These are phyloP conservation scores for Dioszegia hungarica DNA, from an alignment of 768 basidiomycete species.

Conservation along the genomic window DNA sequence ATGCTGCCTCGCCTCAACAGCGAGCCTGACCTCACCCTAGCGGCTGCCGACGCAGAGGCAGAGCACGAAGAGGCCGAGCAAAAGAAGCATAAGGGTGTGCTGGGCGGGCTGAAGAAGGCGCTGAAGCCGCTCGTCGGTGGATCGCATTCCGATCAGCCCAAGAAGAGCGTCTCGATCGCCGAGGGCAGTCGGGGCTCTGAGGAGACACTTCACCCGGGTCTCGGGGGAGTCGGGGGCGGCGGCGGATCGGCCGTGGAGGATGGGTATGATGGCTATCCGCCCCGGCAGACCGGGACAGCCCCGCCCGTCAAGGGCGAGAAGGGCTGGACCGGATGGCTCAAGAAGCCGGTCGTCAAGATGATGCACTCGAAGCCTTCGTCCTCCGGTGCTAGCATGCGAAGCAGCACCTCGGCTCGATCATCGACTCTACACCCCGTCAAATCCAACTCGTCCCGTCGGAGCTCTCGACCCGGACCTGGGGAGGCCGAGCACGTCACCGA, in stretches of 20 bases:
- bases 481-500: constrained; percentile 11
- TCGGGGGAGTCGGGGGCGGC: too few relatives aligned
- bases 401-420: neutral
- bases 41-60: constrained; percentile 2
- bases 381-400: neutral
- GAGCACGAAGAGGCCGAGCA: constrained; percentile 4
- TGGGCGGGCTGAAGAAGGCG: constrained; percentile 19
- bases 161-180: neutral
- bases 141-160: neutral
- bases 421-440: neutral
- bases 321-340: constrained; percentile 24
- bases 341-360: constrained; percentile 32
- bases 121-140: constrained; percentile 23
- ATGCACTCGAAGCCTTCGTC: constrained; percentile 20
- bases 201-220: constrained; percentile 23
- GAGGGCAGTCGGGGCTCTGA: constrained; percentile 10
- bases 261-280: constrained; percentile 35
- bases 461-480: neutral
- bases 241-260: neutral
- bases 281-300: constrained; percentile 25
- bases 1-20: constrained; percentile 25
- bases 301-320: constrained; percentile 20
- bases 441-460: neutral
- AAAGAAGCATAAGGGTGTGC: neutral
- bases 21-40: constrained; percentile 10